Conservation (phyloP, 805 yeast genomes). For the Kuraishia cidri region DNA sequence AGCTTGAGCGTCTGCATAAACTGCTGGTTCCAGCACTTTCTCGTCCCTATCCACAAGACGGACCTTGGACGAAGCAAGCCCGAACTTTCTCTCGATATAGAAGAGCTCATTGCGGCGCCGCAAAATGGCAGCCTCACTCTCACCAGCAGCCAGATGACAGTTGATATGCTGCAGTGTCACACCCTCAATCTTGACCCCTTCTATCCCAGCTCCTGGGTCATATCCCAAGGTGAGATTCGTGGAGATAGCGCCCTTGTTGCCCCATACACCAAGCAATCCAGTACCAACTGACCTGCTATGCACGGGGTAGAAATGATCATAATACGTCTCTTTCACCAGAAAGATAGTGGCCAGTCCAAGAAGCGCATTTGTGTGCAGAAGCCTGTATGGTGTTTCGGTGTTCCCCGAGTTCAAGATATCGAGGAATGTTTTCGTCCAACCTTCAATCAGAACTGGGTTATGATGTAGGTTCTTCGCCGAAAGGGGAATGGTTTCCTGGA, state of each 20-base stretch:
- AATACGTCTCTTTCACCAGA: slow-evolving; percentile 19
- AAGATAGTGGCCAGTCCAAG: slow-evolving; percentile 36
- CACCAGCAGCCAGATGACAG: slow-evolving; percentile 40
- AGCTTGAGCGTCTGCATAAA: background rate
- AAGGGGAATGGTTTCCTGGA: slow-evolving; percentile 36
- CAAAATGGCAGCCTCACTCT: slow-evolving; percentile 4
- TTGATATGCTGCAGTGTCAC: slow-evolving; percentile 23
- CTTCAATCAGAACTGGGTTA: slow-evolving; percentile 14
- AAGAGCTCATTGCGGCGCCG: slow-evolving; percentile 6
- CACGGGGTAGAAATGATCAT: slow-evolving; percentile 23
- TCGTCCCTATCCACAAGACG: background rate
- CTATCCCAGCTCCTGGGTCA: slow-evolving; percentile 15
- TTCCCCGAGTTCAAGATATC: slow-evolving; percentile 16
- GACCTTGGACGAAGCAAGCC: slow-evolving; percentile 1
- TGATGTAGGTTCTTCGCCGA: slow-evolving; percentile 20
- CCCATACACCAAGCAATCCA: slow-evolving; percentile 40
- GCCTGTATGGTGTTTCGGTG: slow-evolving; percentile 17
- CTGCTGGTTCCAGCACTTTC: too few relatives aligned
- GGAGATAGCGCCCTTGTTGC: slow-evolving; percentile 44
- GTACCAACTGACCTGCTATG: slow-evolving; percentile 35
- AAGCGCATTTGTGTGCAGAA: slow-evolving; percentile 29
- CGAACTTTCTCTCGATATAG: slow-evolving; percentile 6
- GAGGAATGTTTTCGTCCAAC: slow-evolving; percentile 14
- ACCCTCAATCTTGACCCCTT: slow-evolving; percentile 7
- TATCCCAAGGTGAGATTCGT: slow-evolving; percentile 26